Evolutionary conservation across 768 basidiomycete species (phyloP).

Genomic region (Tylopilus sp.): DNA sequence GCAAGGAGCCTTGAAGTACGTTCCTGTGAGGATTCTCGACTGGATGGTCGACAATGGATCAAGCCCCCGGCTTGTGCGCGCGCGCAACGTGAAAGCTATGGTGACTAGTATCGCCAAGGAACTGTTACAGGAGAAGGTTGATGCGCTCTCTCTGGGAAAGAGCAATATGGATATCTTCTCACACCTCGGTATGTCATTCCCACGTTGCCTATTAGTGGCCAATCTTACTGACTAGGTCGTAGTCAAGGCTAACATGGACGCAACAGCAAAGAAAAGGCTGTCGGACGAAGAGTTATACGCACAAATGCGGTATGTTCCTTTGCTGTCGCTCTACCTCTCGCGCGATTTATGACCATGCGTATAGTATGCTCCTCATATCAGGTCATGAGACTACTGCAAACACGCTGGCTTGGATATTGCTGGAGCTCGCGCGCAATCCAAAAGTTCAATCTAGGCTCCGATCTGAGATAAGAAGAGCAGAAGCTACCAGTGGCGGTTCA

Average conservation of each 20-base stretch:
- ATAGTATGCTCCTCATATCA: slow-evolving; percentile 43
- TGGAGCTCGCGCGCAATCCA: slow-evolving; percentile 56
- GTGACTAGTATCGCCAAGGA: slow-evolving; percentile 1
- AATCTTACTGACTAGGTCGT: background rate
- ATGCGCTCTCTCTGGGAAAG: slow-evolving; percentile 7
- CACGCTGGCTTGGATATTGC: slow-evolving; percentile 48
- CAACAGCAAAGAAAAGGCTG: slow-evolving; percentile 12
- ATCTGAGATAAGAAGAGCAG: slow-evolving; percentile 16
- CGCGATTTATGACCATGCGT: too few species aligned
- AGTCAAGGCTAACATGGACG: background rate
- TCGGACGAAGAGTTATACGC: slow-evolving; percentile 12
- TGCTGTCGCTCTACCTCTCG: background rate
- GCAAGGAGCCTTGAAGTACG: slow-evolving; percentile 2
- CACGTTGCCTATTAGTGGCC: background rate
- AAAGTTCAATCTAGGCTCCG: slow-evolving; percentile 58
- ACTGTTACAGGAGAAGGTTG: slow-evolving; percentile 8
- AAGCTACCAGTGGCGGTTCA: background rate
- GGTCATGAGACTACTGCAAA: slow-evolving; percentile 61
- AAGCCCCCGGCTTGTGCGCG: background rate
- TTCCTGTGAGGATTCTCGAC: background rate
- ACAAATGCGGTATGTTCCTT: slow-evolving; percentile 13
- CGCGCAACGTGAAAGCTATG: background rate
- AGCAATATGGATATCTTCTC: slow-evolving; percentile 15
- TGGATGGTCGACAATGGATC: background rate
- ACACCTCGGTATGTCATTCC: slow-evolving; percentile 35